These are phyloP conservation scores for Orobanche coerulescens DNA, from an alignment of 257 asterid genomes.

Conservation along the genomic window DNA sequence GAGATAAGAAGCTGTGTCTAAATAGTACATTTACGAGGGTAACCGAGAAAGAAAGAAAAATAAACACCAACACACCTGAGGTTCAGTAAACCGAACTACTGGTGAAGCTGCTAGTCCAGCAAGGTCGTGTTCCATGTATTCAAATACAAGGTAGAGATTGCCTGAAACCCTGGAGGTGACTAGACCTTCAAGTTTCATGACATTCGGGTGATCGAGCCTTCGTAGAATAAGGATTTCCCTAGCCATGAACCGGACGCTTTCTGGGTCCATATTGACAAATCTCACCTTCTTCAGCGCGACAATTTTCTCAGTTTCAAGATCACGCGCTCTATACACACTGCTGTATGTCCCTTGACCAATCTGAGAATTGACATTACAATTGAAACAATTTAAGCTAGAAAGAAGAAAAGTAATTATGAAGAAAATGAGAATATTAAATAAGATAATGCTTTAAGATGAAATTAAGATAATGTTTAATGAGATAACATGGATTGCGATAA, in stretches of 20 bases:
- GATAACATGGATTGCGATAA: slow-evolving; percentile 1
- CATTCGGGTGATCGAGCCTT: slow-evolving; percentile 80
- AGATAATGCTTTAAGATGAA: slow-evolving; percentile 9
- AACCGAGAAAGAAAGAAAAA: slow-evolving; percentile 8
- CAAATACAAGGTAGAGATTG: slow-evolving; percentile 78
- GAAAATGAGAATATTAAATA: slow-evolving; percentile 5
- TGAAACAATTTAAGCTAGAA: slow-evolving; percentile 1
- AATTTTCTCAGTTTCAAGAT: slow-evolving; percentile 68
- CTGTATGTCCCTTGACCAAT: slow-evolving; percentile 97
- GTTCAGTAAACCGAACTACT: slow-evolving; percentile 52
- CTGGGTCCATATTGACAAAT: slow-evolving; percentile 88
- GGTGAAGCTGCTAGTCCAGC: slow-evolving; percentile 80
- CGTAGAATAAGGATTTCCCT: slow-evolving; percentile 84
- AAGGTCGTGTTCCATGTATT: slow-evolving; percentile 94
- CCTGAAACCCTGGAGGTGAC: slow-evolving; percentile 82
- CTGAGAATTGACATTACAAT: slow-evolving; percentile 33
- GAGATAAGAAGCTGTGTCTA: background rate
- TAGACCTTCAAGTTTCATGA: slow-evolving; percentile 88
- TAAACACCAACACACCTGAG: slow-evolving; percentile 55
- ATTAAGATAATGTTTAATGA: background rate
- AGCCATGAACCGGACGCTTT: slow-evolving; percentile 91
- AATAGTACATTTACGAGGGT: background rate
- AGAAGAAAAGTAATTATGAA: slow-evolving; percentile 2
- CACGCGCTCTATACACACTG: slow-evolving; percentile 88
- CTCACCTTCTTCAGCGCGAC: slow-evolving; percentile 89